Base-by-base conservation (phyloP, 2,329 filamentous ascomycete species). In the Didymella lethalis region DNA sequence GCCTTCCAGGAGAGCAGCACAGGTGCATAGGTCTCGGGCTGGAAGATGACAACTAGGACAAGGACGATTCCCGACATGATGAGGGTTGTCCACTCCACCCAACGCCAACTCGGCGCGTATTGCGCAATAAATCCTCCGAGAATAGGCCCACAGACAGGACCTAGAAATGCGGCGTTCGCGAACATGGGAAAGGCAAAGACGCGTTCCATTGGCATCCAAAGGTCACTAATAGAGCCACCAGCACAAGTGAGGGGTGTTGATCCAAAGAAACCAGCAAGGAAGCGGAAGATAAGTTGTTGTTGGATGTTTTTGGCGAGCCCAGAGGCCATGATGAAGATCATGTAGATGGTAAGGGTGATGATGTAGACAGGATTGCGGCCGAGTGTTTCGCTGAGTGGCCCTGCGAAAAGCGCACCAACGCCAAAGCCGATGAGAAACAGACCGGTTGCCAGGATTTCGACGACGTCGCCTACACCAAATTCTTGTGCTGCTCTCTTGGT, bases 391-490 rank as follows among this genome's bases (percentile, higher is more conserved):
- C 80, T 82, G 12, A 84, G 73, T 2, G 84, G 83, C 0, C 82
- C 83, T 29, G 62, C 57, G 2, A 73, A 55, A 32, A 73, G 54
- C 0, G 69, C 64, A 16, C 70, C 70, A 0, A 88, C 48, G 2
- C 82, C 83, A 58, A 86, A 83, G 2, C 84, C 80, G 5, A 69
- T 50, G 2, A 85, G 63, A 10, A 83, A 75, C 29, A 84, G 62
- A 0, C 80, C 76, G 2, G 82, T 79, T n/a, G 82, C 82, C 1
- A 84, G 72, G 6, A 76, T 79, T 23, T 78, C 70, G 3, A 82
- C 78, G 60, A 82, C 78, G 29, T 66, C 70, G 29, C 78, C 75
- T 3, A 83, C 77, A 3, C 75, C 64, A 51, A 83, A 84, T 11
- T 83, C 74, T 2, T 74, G 53, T 12, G 83, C 79, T 2, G 90